Conservation (phyloP, 768 basidiomycete species). For the Lyophyllum decastes region DNA sequence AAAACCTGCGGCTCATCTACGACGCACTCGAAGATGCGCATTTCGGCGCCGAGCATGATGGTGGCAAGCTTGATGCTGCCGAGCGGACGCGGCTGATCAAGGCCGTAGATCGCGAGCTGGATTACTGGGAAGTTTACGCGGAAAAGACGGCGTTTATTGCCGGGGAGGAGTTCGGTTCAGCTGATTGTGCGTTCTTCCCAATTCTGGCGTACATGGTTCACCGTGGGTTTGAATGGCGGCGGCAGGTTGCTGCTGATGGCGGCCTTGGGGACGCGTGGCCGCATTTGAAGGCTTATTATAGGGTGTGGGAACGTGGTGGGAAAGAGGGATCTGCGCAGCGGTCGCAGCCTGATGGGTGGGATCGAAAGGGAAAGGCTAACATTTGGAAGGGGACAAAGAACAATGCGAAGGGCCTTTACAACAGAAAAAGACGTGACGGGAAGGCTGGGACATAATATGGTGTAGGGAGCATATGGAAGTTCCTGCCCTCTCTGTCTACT, state of each 20-base stretch:
- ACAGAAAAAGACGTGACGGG: not conserved
- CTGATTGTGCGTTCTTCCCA: constrained; percentile 29
- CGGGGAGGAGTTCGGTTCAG: constrained; percentile 24
- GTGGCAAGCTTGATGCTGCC: constrained; percentile 8
- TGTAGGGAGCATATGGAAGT: no score
- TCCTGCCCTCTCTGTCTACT: no score
- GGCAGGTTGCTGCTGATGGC: not conserved
- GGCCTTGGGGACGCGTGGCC: constrained; percentile 20
- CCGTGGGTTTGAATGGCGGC: constrained; percentile 25
- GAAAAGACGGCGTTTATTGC: constrained; percentile 20
- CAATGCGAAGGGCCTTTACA: constrained; percentile 13
- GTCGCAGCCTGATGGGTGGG: constrained; percentile 26
- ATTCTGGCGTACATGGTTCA: constrained; percentile 29
- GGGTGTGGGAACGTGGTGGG: constrained; percentile 23
- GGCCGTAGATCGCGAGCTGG: constrained; percentile 23
- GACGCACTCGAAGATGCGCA: constrained; percentile 28
- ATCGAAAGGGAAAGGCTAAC: constrained; percentile 20
- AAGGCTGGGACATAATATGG: not conserved
- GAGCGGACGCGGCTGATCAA: constrained; percentile 18
- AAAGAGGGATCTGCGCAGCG: constrained; percentile 20
- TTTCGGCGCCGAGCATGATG: constrained; percentile 19
- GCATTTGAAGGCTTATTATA: constrained; percentile 22
- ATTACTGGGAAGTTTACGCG: not conserved
- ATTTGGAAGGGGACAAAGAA: constrained; percentile 19
- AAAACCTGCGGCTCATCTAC: constrained; percentile 26